Base-by-base conservation (phyloP, 2,329 filamentous ascomycete genomes). In the Verticillium albo-atrum region DNA sequence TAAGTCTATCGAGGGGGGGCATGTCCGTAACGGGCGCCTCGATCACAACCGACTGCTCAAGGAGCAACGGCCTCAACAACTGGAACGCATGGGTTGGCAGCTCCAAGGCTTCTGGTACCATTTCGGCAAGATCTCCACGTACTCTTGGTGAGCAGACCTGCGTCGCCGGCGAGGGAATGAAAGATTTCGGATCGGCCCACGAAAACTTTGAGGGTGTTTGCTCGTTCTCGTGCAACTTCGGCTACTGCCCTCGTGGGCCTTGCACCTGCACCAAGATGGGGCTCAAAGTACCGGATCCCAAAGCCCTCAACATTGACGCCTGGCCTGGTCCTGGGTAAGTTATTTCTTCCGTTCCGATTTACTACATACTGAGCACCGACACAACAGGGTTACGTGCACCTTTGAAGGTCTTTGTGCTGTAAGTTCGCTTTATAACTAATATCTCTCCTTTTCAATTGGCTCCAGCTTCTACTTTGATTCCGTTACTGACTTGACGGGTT, bases 121-220 rank as follows among this genome's bases (percentile, higher is more conserved):
- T 42, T 20, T 37, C 35, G 15, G 35, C n/a, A 17, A 57, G 26
- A n/a, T 28, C 35, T 3, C 25, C 54, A 4, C 59, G 47, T 9
- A 56, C 60, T 4, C 34, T 58, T 6, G 42, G 26, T 5, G 35
- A 59, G 17, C 25, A 67, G 30, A 63, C 63, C 28, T 72, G 70
- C 55, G 58, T 67, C 9, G 63, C 62, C 25, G 71, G 70, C n/a
- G 65, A 61, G 14, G 67, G 70, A 15, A 17, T 37, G 12, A 37
- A 37, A 4, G 35, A 37, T 17, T 37, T 37, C 15, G 35, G 35
- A 17, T 14, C 35, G 3, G 35, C 35, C 4, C 66, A 69, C 4
- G 66, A 69, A 7, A 74, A 75, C 59, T 74, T 72, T 30, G 52
- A 60, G 3, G 73, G 70, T 2, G 68, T 77, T 7, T 77, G 73